Conservation (phyloP, 805 yeast genomes). For the Starmera quercuum region DNA sequence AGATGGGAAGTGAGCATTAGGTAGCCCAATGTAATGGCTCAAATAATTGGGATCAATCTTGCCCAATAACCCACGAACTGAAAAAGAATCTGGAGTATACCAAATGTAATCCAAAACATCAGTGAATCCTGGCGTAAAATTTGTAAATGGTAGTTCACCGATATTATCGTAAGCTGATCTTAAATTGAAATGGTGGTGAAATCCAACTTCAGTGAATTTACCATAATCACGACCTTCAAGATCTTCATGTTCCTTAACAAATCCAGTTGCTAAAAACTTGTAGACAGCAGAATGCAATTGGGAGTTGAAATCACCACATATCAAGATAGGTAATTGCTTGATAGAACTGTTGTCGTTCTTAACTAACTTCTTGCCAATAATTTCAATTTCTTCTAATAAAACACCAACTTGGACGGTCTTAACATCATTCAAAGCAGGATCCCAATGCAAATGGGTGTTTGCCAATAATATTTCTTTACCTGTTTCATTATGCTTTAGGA, state of each 20-base stretch:
- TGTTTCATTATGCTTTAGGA: conserved; percentile 64
- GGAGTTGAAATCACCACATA: conserved; percentile 96
- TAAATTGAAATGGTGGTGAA: conserved; percentile 71
- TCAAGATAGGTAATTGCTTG: conserved; percentile 64
- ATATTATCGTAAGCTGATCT: conserved; percentile 79
- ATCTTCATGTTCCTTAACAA: conserved; percentile 72
- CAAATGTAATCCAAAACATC: conserved; percentile 93
- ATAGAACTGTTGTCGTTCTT: conserved; percentile 35
- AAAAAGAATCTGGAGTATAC: conserved; percentile 77
- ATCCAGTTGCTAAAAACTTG: conserved; percentile 77
- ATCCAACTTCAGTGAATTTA: conserved; percentile 81
- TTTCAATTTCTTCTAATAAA: conserved; percentile 78
- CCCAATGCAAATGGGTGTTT: conserved; percentile 97
- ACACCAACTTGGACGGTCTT: conserved; percentile 94
- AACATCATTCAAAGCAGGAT: conserved; percentile 93
- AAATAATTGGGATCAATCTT: conserved; percentile 74
- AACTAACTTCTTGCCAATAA: conserved; percentile 34
- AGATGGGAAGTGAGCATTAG: conserved; percentile 88
- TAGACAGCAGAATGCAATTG: conserved; percentile 84
- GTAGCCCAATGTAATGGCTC: conserved; percentile 78
- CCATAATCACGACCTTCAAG: conserved; percentile 87
- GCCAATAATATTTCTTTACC: conserved; percentile 70
- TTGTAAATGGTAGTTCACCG: conserved; percentile 91
- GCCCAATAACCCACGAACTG: conserved; percentile 82
- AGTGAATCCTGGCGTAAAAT: conserved; percentile 88